Base-by-base conservation (phyloP, 2,329 filamentous ascomycete genomes). In the Dactylella cylindrospora region DNA sequence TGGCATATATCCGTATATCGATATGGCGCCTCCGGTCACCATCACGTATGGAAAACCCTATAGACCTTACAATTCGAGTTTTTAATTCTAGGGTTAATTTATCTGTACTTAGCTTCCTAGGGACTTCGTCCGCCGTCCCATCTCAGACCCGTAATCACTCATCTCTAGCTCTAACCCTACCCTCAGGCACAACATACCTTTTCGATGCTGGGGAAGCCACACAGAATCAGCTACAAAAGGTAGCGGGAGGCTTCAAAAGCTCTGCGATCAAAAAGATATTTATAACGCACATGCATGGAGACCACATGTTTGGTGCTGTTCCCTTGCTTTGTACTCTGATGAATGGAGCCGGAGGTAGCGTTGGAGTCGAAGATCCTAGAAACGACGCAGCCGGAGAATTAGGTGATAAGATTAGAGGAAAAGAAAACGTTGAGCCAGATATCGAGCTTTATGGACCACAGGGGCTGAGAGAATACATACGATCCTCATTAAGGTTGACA, bases 241-340 rank as follows among this genome's bases (percentile, higher is more conserved):
- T 61, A 1, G 28, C 59, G 2, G 59, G 50, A 3, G 59, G 59
- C 5, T 65, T 64, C 25, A 57, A 57, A 31, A 31, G 44, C 6
- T 53, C 54, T 2, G 38, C 33, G 5, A 29, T 68, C 10, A 51
- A 46, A n/a, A 65, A 64, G 38, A 68, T 68, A 25, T 68, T 68
- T 41, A 68, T 68, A 35, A 68, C 67, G 1, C 67, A 68, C 31
- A 62, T 68, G 41, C 67, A 68, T 36, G 67, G 67, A 19, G 67
- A 68, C 44, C 66, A 68, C 47, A 44, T 68, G 38, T 68, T 67
- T 20, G 66, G 66, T 2, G 45, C 67, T 10, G 64, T 64, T 15
- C 66, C 66, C 10, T 43, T 68, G 13, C 52, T 68, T 13, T 45
- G 60, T 35, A 68, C 66, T 2, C 32, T 68, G 33, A 46, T 67